Evolutionary conservation across 2,329 filamentous ascomycete species (phyloP).

Genomic region (Lasiodiplodia sp.): DNA sequence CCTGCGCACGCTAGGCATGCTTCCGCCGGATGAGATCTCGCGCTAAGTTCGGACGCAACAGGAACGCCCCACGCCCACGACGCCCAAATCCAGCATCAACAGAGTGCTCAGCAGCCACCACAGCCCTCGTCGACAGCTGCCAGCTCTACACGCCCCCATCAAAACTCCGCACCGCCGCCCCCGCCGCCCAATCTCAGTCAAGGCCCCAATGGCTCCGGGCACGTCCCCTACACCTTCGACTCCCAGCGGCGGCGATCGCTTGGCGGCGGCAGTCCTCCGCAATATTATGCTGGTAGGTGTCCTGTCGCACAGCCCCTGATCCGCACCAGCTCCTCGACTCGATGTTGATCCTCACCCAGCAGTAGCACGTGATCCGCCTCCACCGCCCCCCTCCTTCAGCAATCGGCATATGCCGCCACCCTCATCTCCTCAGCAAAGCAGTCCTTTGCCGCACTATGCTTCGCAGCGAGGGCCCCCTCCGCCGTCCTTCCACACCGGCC

Average conservation of each 20-base stretch:
- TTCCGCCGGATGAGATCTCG: conserved; percentile 24
- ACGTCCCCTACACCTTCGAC: conserved; percentile 29
- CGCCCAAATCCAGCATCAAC: conserved; percentile 40
- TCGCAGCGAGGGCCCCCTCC: conserved; percentile 53
- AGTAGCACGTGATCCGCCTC: conserved; percentile 46
- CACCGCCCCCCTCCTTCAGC: conserved; percentile 51
- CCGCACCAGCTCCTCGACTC: conserved; percentile 24
- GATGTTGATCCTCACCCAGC: conserved; percentile 42
- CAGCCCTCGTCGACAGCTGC: conserved; percentile 40
- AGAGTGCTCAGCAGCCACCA: conserved; percentile 38
- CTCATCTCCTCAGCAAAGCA: conserved; percentile 55
- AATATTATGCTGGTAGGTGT: conserved; percentile 46
- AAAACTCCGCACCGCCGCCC: conserved; percentile 30
- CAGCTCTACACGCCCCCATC: conserved; percentile 18
- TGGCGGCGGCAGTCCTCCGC: conserved; percentile 45
- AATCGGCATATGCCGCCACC: conserved; percentile 58
- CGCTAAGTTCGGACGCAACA: conserved; percentile 29
- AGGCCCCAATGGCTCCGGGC: conserved; percentile 23
- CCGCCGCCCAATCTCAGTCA: conserved; percentile 22
- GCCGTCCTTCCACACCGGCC: conserved; percentile 55
- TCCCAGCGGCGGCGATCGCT: conserved; percentile 51
- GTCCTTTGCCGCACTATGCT: conserved; percentile 47
- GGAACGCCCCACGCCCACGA: conserved; percentile 36
- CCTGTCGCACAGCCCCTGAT: conserved; percentile 27
- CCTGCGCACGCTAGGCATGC: conserved; percentile 28